A percentile compares a stretch with the other conserved stretches of the same genome.
Evolutionary conservation across 129 eudicot species (phyloP).

Genomic region (Saposhnikovia divaricata): DNA sequence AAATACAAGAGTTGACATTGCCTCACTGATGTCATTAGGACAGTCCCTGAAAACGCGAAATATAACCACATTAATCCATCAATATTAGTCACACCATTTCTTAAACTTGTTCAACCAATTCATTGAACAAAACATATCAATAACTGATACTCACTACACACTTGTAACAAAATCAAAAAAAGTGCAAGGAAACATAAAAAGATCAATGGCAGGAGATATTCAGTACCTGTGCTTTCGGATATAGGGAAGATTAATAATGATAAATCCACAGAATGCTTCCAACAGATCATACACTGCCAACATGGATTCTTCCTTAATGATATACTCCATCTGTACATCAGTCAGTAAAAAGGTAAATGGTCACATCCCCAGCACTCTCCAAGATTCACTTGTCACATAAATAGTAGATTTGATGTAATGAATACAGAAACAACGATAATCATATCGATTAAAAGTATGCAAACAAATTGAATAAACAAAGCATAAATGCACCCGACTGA

Average conservation of each 20-base stretch:
- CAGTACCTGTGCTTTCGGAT: slow-evolving; percentile 64
- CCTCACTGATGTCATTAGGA: slow-evolving; percentile 75
- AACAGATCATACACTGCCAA: slow-evolving; percentile 50
- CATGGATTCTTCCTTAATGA: slow-evolving; percentile 44
- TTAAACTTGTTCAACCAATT: not conserved
- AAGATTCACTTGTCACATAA: not conserved
- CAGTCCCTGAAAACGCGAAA: slow-evolving; percentile 40
- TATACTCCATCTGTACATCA: slow-evolving; percentile 51
- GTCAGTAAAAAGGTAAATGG: not conserved
- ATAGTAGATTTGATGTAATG: no score
- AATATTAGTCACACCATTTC: no score
- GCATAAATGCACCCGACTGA: slow-evolving; percentile 30
- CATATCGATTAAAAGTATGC: not conserved
- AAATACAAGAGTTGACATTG: slow-evolving; percentile 65
- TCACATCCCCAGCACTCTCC: not conserved
- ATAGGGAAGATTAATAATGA: slow-evolving; percentile 37
- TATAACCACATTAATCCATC: not conserved
- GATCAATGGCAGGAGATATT: not conserved
- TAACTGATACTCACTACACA: not conserved
- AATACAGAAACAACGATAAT: no score
- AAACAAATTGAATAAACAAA: not conserved
- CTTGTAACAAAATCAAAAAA: not conserved
- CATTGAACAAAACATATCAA: no score
- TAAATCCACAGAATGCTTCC: slow-evolving; percentile 48
- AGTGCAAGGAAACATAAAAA: not conserved